Conservation (phyloP, 306 rosid genomes). For the Calophaca sinica region DNA sequence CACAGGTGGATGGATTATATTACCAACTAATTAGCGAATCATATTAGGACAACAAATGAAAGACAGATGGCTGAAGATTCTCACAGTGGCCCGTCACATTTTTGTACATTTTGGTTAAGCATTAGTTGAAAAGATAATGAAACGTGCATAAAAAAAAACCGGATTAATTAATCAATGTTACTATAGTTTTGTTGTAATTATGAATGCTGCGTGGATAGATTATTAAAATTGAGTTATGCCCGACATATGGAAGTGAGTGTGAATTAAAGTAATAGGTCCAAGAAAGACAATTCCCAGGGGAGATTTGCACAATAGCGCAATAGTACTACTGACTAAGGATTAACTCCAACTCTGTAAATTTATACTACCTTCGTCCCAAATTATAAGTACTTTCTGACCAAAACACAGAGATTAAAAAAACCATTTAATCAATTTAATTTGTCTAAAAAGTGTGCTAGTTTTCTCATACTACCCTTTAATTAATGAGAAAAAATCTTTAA, state of each 20-base stretch:
- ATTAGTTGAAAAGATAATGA: constrained; percentile 33
- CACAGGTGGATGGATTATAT: constrained; percentile 45
- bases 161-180: constrained; percentile 18
- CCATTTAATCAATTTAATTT: too few species aligned
- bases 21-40: constrained; percentile 33
- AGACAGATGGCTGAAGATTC: constrained; percentile 46
- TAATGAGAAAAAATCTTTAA: too few species aligned
- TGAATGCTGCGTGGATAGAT: constrained; percentile 50
- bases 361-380: too few species aligned
- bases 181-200: constrained; percentile 38
- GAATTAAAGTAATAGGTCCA: constrained; percentile 40
- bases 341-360: too few species aligned
- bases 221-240: constrained; percentile 46
- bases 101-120: constrained; percentile 21
- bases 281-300: constrained; percentile 36
- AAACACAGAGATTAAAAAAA: too few species aligned
- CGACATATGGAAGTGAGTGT: constrained; percentile 61
- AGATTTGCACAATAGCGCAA: constrained; percentile 42
- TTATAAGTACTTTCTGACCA: too few species aligned
- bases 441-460: too few species aligned
- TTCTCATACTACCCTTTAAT: too few species aligned
- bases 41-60: constrained; percentile 38
- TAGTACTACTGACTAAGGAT: too few species aligned
- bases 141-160: constrained; percentile 16
- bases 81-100: constrained; percentile 18